Conservation (phyloP, 2,329 filamentous ascomycete species). For the Colletotrichum viniferum region DNA sequence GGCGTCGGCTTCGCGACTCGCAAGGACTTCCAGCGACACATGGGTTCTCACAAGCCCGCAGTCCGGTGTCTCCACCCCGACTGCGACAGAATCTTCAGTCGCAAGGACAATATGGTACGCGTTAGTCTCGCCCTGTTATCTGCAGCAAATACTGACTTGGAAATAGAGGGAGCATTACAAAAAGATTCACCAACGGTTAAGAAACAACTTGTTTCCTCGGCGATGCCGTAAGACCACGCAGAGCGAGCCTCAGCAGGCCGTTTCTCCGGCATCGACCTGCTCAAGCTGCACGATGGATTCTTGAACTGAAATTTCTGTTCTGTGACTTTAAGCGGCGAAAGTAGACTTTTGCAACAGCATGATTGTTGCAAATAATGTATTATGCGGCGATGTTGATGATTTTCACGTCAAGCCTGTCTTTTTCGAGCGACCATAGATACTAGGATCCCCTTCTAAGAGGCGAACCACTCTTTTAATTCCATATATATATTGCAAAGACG, state of each 20-base stretch:
- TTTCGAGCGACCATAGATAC: background rate
- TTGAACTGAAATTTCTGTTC: background rate
- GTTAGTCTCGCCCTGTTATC: background rate
- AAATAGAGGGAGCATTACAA: constrained; percentile 12
- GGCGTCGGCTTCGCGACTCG: constrained; percentile 12
- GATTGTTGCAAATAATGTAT: background rate
- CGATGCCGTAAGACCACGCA: background rate
- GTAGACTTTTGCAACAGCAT: background rate
- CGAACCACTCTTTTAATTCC: background rate
- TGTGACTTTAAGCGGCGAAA: background rate
- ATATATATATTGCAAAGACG: background rate
- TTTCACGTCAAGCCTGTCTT: background rate
- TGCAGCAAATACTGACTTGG: background rate
- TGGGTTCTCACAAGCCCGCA: constrained; percentile 16
- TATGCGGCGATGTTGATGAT: background rate
- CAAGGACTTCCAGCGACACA: constrained; percentile 15
- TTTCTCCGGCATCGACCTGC: background rate
- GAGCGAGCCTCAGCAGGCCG: background rate
- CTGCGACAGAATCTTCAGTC: constrained; percentile 13
- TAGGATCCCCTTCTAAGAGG: background rate
- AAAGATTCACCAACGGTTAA: constrained; percentile 12
- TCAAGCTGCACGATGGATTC: background rate
- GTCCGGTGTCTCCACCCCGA: constrained; percentile 6
- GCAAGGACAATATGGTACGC: constrained; percentile 13
- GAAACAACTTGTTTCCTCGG: constrained; percentile 2